Evolutionary conservation across 1,284 basidiomycete genomes (phyloP).

Genomic region (Rhodotorula sp.): DNA sequence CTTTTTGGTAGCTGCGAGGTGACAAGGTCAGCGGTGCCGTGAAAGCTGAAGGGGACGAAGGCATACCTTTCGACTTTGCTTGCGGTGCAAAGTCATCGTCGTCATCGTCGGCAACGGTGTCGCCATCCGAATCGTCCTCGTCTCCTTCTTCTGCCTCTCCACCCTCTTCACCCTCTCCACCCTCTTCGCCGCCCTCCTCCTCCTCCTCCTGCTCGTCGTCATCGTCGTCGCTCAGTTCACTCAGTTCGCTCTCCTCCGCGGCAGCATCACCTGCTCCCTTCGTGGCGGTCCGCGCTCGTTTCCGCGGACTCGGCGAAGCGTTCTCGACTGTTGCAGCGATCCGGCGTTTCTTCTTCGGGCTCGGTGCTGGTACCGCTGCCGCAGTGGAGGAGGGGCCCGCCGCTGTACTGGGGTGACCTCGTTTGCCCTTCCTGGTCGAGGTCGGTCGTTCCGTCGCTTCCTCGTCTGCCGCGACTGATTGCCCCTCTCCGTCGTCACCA

Average conservation of each 20-base stretch:
- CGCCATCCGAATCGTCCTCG: not conserved
- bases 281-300: not conserved
- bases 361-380: not conserved
- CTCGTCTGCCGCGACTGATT: not conserved
- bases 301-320: not conserved
- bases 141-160: not conserved
- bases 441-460: too few relatives aligned
- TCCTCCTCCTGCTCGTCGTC: not conserved
- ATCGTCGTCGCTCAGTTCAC: not conserved
- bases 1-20: not conserved
- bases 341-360: not conserved
- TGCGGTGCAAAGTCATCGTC: not conserved
- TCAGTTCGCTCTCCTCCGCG: constrained; percentile 13
- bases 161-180: not conserved
- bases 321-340: too few relatives aligned
- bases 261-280: not conserved
- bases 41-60: not conserved
- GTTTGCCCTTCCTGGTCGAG: not conserved
- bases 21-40: not conserved
- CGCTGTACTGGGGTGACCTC: not conserved
- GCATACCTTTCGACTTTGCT: not conserved
- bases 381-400: not conserved
- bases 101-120: not conserved
- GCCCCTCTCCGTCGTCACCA: not conserved
- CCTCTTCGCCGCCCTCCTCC: not conserved